Evolutionary conservation across 1,284 basidiomycete genomes (phyloP), one percentile per base, ranked within the genome.

Genomic region (Trametes polyzona): DNA sequence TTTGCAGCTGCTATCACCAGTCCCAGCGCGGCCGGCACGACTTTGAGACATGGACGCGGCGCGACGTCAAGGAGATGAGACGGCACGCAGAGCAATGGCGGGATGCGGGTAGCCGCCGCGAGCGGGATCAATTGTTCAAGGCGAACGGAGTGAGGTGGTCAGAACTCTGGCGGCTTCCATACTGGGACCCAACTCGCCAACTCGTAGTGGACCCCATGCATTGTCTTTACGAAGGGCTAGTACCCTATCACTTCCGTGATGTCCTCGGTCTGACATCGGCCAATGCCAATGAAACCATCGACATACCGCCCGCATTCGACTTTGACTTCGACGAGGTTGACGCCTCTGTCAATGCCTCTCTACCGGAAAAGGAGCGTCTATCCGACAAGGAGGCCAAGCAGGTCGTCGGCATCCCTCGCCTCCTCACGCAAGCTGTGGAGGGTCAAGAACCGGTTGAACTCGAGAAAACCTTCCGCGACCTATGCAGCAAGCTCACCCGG

Each of bases 201-300:
- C 41, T 69, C 16, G 66, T 70, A 3, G 55, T 73, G 5, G 71
- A 74, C 43, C 10, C 62, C 8, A 74, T 75, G 74, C 73, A 75
- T 49, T 59, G 55, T 43, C 41, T 73, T 10, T 66, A 69, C 44
- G 54, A 67, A 23, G 70, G 71, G 4, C 52, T 65, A 1, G 39
- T 70, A 9, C 52, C 65, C 10, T 53, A 60, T 21, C 71, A 74
- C 41, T 68, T 55, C 32, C 58, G 63, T 57, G 24, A 57, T n/a
- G 52, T 68, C 29, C 48, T 70, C 61, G 59, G 55, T 19, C 43
- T 65, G 37, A 36, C 54, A 35, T 46, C 57, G n/a, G 33, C n/a
- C n/a, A 36, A 48, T 23, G 55, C 43, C 16, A 43, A 35, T 16
- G 29, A 32, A 19, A 49, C 24, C 27, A 44, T 43, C 21, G 40